These are phyloP conservation scores for Aristolochia californica DNA, from an alignment of 164 flowering plant species.

Conservation along the genomic window DNA sequence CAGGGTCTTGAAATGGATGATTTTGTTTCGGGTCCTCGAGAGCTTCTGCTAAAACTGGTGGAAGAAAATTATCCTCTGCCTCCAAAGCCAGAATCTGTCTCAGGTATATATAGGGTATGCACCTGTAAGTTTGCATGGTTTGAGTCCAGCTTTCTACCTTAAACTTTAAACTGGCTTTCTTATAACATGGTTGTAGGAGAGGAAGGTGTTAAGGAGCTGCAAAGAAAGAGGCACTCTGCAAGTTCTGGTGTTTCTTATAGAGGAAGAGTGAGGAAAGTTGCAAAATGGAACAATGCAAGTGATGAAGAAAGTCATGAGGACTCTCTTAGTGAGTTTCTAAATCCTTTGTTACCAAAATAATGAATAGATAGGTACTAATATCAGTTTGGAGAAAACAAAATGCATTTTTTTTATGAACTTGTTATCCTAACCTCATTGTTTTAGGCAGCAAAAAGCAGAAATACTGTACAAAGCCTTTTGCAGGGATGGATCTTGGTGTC, in stretches of 20 bases:
- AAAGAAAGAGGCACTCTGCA: slow-evolving; percentile 75
- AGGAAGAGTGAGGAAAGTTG: slow-evolving; percentile 83
- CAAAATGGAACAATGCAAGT: slow-evolving; percentile 57
- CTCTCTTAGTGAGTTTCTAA: slow-evolving; percentile 45
- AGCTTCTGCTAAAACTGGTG: slow-evolving; percentile 84
- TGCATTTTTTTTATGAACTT: too few species aligned
- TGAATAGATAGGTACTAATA: too few species aligned
- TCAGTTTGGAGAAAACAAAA: too few species aligned
- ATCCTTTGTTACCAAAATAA: too few species aligned
- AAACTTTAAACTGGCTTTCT: neutral
- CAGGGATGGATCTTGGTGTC: too few species aligned
- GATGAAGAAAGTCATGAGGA: slow-evolving; percentile 69
- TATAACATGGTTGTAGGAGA: slow-evolving; percentile 35
- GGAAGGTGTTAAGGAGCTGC: slow-evolving; percentile 76
- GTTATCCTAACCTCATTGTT: too few species aligned
- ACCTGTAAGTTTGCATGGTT: neutral
- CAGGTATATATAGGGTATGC: slow-evolving; percentile 29
- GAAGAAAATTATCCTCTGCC: slow-evolving; percentile 97
- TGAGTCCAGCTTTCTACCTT: neutral
- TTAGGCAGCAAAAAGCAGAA: too few species aligned
- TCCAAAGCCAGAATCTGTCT: slow-evolving; percentile 61
- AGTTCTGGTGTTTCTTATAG: slow-evolving; percentile 70
- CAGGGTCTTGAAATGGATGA: slow-evolving; percentile 95
- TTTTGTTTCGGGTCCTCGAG: slow-evolving; percentile 96
- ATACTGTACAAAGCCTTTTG: too few species aligned